Evolutionary conservation across 1,284 basidiomycete genomes (phyloP).

Genomic region (Acaromyces ingoldii): DNA sequence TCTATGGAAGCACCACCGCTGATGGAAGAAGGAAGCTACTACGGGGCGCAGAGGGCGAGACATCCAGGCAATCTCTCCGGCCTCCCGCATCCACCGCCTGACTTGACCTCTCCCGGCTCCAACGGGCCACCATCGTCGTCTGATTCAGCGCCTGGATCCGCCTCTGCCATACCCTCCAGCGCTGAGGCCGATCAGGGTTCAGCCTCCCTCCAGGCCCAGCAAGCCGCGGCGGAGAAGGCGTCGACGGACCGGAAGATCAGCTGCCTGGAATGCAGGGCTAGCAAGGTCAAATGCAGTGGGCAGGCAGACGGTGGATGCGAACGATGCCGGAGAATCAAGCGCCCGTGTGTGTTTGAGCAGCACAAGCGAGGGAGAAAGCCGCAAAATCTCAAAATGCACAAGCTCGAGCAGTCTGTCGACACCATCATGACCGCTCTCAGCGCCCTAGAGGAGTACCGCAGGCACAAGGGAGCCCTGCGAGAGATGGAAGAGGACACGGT

Average conservation of each 20-base stretch:
- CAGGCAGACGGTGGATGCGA: slow-evolving; percentile 1
- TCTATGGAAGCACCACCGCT: too few species aligned
- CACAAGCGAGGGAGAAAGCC: slow-evolving; percentile 1
- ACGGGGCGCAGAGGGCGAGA: too few species aligned
- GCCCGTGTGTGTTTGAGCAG: slow-evolving; percentile 4
- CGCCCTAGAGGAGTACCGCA: not conserved
- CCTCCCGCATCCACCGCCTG: too few species aligned
- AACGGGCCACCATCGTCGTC: too few species aligned
- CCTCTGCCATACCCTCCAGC: too few species aligned
- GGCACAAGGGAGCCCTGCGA: not conserved
- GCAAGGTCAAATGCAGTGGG: slow-evolving; percentile 8
- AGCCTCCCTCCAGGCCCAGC: too few species aligned
- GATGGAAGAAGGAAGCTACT: too few species aligned
- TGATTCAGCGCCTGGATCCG: too few species aligned
- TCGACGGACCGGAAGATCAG: slow-evolving; percentile 1
- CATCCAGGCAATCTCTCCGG: too few species aligned
- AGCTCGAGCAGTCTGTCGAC: slow-evolving; percentile 2
- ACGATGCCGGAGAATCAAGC: not conserved
- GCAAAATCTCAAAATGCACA: not conserved
- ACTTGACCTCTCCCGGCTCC: too few species aligned
- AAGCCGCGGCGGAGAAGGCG: not conserved
- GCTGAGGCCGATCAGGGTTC: too few species aligned
- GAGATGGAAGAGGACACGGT: not conserved
- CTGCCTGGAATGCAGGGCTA: slow-evolving; percentile 5
- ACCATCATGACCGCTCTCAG: slow-evolving; percentile 5